Evolutionary conservation across 768 basidiomycete species (phyloP).

Genomic region (Pisolithus sp.): DNA sequence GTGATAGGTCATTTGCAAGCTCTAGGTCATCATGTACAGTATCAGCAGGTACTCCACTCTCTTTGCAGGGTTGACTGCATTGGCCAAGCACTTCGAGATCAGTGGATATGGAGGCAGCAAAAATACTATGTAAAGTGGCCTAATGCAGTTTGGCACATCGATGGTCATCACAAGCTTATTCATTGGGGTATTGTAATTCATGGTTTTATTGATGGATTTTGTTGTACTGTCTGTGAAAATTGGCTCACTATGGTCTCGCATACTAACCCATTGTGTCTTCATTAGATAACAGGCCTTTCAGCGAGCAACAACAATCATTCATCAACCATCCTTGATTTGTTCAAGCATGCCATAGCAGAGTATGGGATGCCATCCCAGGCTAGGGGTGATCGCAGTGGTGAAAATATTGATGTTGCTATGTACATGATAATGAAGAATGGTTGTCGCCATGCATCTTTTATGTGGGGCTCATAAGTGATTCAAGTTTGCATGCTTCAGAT

Average conservation of each 20-base stretch:
- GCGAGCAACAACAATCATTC: constrained; percentile 33
- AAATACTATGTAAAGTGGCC: constrained; percentile 12
- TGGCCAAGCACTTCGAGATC: constrained; percentile 1
- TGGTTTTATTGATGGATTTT: constrained; percentile 23
- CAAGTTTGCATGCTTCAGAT: background rate
- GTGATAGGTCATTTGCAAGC: constrained; percentile 24
- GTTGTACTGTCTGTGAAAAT: constrained; percentile 13
- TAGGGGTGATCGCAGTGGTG: constrained; percentile 34
- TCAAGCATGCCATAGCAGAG: constrained; percentile 2
- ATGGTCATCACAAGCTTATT: constrained; percentile 27
- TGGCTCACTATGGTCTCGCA: background rate
- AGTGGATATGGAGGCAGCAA: background rate
- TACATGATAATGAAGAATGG: constrained; percentile 14
- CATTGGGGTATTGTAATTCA: constrained; percentile 23
- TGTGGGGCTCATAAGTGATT: constrained; percentile 29
- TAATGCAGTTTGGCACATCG: constrained; percentile 19
- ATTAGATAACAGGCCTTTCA: constrained; percentile 22
- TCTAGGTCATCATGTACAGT: constrained; percentile 21
- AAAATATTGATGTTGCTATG: constrained; percentile 30
- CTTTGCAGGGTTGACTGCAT: constrained; percentile 11
- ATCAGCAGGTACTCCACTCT: constrained; percentile 17
- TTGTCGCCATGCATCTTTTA: constrained; percentile 26
- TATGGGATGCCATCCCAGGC: constrained; percentile 28
- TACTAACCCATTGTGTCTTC: background rate
- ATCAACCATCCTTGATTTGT: constrained; percentile 10